Evolutionary conservation across 1,139 yeast species (phyloP).

Genomic region (Saccharomyces pastorianus): DNA sequence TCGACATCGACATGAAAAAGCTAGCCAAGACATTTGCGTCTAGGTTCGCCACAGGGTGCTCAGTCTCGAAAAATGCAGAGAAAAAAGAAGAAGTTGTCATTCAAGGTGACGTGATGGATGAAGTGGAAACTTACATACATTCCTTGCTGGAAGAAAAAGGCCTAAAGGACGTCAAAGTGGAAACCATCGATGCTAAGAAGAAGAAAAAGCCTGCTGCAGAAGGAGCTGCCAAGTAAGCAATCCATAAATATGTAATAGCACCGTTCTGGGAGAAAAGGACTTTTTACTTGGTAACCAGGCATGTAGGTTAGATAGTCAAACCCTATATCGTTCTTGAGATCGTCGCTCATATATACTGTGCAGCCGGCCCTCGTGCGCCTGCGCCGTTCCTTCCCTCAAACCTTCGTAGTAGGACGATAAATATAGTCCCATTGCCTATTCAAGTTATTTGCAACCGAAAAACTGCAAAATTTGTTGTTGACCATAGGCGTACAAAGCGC

Average conservation of each 20-base stretch:
- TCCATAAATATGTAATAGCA: background rate
- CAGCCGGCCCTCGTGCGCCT: background rate
- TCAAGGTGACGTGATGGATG: slow-evolving; percentile 94
- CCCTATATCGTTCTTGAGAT: background rate
- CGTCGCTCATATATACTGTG: background rate
- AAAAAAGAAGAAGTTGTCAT: slow-evolving; percentile 86
- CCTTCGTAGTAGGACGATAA: background rate
- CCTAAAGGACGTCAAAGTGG: slow-evolving; percentile 75
- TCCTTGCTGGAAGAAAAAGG: slow-evolving; percentile 75
- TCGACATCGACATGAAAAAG: slow-evolving; percentile 83
- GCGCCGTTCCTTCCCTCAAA: background rate
- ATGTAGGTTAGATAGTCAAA: background rate
- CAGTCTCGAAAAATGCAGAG: slow-evolving; percentile 86
- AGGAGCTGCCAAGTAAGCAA: slow-evolving; percentile 15
- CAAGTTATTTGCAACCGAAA: background rate
- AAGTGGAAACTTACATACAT: slow-evolving; percentile 70
- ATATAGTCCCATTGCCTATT: too few species aligned
- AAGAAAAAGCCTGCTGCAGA: slow-evolving; percentile 47
- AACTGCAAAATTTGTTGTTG: background rate
- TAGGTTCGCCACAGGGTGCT: slow-evolving; percentile 93
- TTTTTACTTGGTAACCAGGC: background rate
- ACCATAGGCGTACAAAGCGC: background rate
- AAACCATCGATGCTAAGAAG: slow-evolving; percentile 74
- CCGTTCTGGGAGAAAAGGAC: background rate
- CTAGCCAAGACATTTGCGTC: slow-evolving; percentile 87